phyloP scores from a whole-genome alignment of 306 rosid species.

The Rosa chinensis region DNA sequence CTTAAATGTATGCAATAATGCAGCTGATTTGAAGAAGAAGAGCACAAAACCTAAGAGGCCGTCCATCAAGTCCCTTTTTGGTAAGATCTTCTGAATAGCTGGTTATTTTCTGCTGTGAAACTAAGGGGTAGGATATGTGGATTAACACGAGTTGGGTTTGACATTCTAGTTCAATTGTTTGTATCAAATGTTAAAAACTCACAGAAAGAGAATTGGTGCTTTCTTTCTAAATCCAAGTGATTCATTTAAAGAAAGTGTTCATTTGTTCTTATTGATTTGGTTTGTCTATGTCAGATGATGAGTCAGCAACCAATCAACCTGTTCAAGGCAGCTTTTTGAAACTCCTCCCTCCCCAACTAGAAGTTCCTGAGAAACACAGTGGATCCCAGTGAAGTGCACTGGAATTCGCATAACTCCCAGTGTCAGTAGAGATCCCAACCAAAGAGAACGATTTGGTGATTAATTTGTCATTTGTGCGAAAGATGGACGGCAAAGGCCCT shows the following conservation, averaged over 20 bases:
- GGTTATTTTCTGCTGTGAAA: neutral
- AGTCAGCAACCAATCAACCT: conserved; percentile 56
- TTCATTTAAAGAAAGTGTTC: neutral
- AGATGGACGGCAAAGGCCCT: conserved; percentile 45
- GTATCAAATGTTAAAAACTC: neutral
- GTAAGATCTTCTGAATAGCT: conserved; percentile 35
- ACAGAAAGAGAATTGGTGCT: neutral
- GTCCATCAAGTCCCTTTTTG: conserved; percentile 85
- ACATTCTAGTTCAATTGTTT: neutral
- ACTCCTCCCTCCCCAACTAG: conserved; percentile 69
- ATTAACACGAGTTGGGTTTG: neutral
- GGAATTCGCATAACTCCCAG: conserved; percentile 35
- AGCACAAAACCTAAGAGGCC: conserved; percentile 84
- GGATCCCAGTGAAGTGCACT: conserved; percentile 44
- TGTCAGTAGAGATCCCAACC: conserved; percentile 33
- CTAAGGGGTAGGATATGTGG: neutral
- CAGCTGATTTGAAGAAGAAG: conserved; percentile 98
- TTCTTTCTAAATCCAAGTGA: neutral
- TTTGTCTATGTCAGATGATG: conserved; percentile 58
- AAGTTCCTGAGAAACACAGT: conserved; percentile 66
- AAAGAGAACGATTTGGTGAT: conserved; percentile 26
- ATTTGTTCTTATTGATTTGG: neutral
- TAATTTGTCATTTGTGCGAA: conserved; percentile 38
- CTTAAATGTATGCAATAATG: conserved; percentile 23
- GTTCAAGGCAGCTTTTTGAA: conserved; percentile 83